These are phyloP conservation scores for Flaveria floridana DNA, from an alignment of 140 eudicot genomes.

Conservation along the genomic window DNA sequence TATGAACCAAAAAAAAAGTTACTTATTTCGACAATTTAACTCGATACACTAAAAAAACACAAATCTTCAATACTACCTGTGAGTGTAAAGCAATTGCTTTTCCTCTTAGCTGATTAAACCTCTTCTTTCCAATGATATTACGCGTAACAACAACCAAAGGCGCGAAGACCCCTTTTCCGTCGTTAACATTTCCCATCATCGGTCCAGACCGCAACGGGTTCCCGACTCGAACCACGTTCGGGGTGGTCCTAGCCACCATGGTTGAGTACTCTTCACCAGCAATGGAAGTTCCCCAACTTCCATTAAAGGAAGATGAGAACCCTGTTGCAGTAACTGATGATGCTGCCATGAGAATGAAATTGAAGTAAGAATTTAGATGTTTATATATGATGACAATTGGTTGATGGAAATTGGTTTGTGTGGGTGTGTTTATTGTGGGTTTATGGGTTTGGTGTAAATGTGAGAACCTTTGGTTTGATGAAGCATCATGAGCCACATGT, in stretches of 20 bases:
- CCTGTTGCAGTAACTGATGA: slow-evolving; percentile 57
- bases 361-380: background rate
- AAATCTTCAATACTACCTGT: slow-evolving; percentile 51
- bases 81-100: slow-evolving; percentile 99
- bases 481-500: slow-evolving; percentile 53
- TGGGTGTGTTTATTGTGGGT: slow-evolving; percentile 22
- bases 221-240: slow-evolving; percentile 44
- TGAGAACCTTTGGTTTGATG: slow-evolving; percentile 51
- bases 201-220: slow-evolving; percentile 48
- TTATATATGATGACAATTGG: slow-evolving; percentile 26
- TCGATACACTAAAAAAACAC: background rate
- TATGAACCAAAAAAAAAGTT: background rate
- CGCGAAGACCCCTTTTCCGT: slow-evolving; percentile 95
- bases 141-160: slow-evolving; percentile 72
- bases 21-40: background rate
- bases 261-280: slow-evolving; percentile 49
- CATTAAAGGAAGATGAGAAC: slow-evolving; percentile 55
- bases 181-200: slow-evolving; percentile 86
- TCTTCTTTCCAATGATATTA: slow-evolving; percentile 77
- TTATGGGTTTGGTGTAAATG: slow-evolving; percentile 43
- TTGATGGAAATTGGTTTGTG: slow-evolving; percentile 10
- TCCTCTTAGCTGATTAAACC: slow-evolving; percentile 95
- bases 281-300: slow-evolving; percentile 67
- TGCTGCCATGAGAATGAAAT: slow-evolving; percentile 48
- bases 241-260: slow-evolving; percentile 42